Evolutionary conservation across 2,329 filamentous ascomycete genomes (phyloP).

Genomic region (Neopestalotiopsis rosae): DNA sequence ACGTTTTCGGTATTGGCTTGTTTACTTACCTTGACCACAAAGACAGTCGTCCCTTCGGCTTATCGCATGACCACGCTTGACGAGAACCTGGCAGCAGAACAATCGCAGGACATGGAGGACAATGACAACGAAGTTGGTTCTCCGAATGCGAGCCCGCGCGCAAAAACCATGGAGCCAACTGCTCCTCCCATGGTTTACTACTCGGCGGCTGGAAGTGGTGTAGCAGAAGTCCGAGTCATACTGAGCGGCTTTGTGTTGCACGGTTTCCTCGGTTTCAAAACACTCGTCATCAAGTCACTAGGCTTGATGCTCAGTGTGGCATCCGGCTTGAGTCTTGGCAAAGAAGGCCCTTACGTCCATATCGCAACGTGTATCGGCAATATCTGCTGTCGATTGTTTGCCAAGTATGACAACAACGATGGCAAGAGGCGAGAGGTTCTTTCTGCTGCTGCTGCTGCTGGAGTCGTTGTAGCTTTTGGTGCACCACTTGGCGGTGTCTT

Average conservation of each 20-base stretch:
- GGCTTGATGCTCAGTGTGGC: constrained; percentile 87
- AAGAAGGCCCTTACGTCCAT: constrained; percentile 96
- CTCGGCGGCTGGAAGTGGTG: constrained; percentile 92
- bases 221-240: constrained; percentile 96
- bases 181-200: constrained; percentile 88
- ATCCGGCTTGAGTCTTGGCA: constrained; percentile 91
- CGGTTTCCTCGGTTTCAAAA: constrained; percentile 89
- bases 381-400: constrained; percentile 90
- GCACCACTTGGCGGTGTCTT: constrained; percentile 86
- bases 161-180: constrained; percentile 22
- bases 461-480: constrained; percentile 93
- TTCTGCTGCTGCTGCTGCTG: constrained; percentile 90
- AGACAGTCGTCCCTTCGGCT: constrained; percentile 89
- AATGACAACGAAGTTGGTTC: constrained; percentile 47
- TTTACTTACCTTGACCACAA: constrained; percentile 83
- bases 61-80: constrained; percentile 88
- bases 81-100: constrained; percentile 83
- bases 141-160: constrained; percentile 41
- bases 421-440: constrained; percentile 91
- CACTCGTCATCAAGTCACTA: constrained; percentile 82
- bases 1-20: constrained; percentile 75
- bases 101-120: constrained; percentile 45
- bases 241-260: constrained; percentile 97
- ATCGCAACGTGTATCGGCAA: constrained; percentile 96
- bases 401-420: constrained; percentile 93